Base-by-base conservation (phyloP, 805 yeast species). In the Teunomyces pallodes region DNA sequence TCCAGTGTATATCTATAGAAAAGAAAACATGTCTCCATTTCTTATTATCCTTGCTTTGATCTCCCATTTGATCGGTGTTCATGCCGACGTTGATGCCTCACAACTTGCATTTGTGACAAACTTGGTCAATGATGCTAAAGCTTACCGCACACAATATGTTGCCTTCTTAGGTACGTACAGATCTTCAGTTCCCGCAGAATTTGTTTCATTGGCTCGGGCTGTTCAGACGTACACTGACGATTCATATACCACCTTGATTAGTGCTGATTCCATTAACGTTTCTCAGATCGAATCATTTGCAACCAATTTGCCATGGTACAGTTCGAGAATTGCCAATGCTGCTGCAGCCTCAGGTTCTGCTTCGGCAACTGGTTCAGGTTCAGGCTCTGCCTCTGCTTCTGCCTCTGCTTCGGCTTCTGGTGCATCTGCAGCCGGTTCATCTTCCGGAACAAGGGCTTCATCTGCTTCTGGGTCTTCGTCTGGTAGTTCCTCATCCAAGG, bases 161-260 rank as follows among this genome's bases (percentile, higher is more conserved):
- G 43, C 52, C 32, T 70, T 51, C 47, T 49, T 62, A 28, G 50
- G 48, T 32, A 65, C 73, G 16, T 69, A 69, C 28, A 48, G 17
- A 5, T 47, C 45, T 10, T 38, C 48, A 13, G 58, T 67, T 9
- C 74, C 74, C 5, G 50, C 59, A 8, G 57, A 54, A 17, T 58
- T 70, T 38, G 57, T 64, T 2, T 45, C 60, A 10, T 59, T 70
- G 48, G 74, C 72, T 12, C 36, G 47, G 13, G 50, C 54, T 42
- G 63, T 70, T 9, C 51, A 50, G n/a, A 61, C 70, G 7, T 70
- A 68, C 52, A 62, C 61, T 3, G 72, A 69, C 51, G 69, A 67
- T 47, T 59, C 72, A 9, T 70, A 69, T 52, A 70, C 75, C 13
- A 69, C 76, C 2, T 58, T 65, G 45, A 30, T 51, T 30, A 39